Percentiles rank a stretch among this genome's conserved stretches.
Conservation (phyloP, 1,284 basidiomycete species). For the Cutaneotrichosporon sp. region DNA sequence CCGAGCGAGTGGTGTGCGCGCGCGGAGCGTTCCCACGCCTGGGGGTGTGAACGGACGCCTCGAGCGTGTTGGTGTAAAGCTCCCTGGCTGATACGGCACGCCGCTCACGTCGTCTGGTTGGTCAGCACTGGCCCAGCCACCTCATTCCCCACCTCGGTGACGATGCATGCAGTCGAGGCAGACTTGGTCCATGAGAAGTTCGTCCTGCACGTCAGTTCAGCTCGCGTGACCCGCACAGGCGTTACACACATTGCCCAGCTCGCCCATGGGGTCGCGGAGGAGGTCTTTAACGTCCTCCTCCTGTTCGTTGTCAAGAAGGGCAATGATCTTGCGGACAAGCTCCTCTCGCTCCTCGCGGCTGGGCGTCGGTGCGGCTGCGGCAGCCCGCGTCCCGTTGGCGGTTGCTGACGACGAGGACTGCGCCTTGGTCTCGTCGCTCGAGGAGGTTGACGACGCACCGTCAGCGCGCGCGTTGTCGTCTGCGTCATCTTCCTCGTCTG, state of each 20-base stretch:
- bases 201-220: slow-evolving; percentile 33
- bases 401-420: not conserved
- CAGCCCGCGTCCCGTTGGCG: not conserved
- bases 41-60: slow-evolving; percentile 47
- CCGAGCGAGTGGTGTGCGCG: slow-evolving; percentile 39
- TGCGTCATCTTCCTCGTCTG: slow-evolving; percentile 33
- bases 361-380: not conserved
- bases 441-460: not conserved
- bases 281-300: slow-evolving; percentile 76
- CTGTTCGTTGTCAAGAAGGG: slow-evolving; percentile 68
- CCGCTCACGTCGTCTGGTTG: slow-evolving; percentile 42
- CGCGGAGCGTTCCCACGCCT: slow-evolving; percentile 44
- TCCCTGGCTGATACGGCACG: slow-evolving; percentile 39
- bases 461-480: not conserved
- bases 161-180: slow-evolving; percentile 49
- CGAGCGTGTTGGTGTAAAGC: slow-evolving; percentile 36
- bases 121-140: not conserved
- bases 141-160: slow-evolving; percentile 53
- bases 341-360: slow-evolving; percentile 42
- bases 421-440: not conserved
- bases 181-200: slow-evolving; percentile 47
- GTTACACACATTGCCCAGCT: slow-evolving; percentile 62
- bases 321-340: slow-evolving; percentile 64
- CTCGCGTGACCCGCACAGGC: not conserved
- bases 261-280: slow-evolving; percentile 63